These are phyloP conservation scores for Lasiodiplodia sp. DNA, from an alignment of 2,329 filamentous ascomycete species.

Conservation along the genomic window DNA sequence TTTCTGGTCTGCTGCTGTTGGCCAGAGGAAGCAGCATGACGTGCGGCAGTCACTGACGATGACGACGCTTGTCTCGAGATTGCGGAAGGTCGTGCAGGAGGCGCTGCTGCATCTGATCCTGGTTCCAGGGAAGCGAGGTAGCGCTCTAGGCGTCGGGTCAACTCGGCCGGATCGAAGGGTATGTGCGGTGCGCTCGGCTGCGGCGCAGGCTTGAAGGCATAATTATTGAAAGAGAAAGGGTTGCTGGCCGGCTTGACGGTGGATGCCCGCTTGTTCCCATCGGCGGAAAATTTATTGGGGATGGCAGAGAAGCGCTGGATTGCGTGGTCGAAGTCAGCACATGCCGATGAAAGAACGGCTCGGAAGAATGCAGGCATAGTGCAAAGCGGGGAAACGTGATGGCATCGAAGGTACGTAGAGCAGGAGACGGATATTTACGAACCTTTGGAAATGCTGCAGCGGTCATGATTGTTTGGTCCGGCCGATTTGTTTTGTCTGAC, in stretches of 20 bases:
- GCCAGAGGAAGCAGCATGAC: neutral
- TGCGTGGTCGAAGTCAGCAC: neutral
- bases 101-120: neutral
- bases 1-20: neutral
- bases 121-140: conserved; percentile 21
- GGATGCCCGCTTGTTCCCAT: neutral
- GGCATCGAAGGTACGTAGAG: neutral
- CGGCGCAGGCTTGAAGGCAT: conserved; percentile 12
- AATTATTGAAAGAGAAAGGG: conserved; percentile 23
- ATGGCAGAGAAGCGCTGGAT: conserved; percentile 6
- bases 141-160: conserved; percentile 16
- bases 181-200: neutral
- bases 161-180: conserved; percentile 15
- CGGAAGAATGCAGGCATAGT: conserved; percentile 12
- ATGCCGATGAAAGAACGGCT: neutral
- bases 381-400: neutral
- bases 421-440: neutral
- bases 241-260: neutral
- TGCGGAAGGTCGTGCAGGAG: neutral
- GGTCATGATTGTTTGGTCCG: conserved; percentile 18
- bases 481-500: neutral
- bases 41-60: neutral
- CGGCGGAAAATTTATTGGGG: neutral
- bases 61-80: neutral
- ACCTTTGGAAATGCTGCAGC: conserved; percentile 14